These are phyloP conservation scores for Aspergillus hortae DNA, from an alignment of 2,329 filamentous ascomycete genomes.

Conservation along the genomic window DNA sequence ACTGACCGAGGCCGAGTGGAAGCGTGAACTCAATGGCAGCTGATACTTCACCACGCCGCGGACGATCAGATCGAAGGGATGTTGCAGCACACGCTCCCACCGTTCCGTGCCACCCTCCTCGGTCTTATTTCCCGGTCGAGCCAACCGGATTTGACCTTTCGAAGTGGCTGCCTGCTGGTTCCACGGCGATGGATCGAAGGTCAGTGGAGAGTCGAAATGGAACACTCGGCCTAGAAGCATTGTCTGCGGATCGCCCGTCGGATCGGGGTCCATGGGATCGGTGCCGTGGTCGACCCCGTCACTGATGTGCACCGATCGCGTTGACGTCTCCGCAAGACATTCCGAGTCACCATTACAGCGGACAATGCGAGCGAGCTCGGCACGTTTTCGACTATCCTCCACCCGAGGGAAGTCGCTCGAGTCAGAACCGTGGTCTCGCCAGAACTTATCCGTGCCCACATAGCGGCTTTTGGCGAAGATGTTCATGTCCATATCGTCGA, in stretches of 20 bases:
- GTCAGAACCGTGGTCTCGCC: constrained; percentile 32
- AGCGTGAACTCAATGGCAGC: constrained; percentile 55
- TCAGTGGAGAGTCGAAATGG: constrained; percentile 80
- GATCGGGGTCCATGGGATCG: constrained; percentile 59
- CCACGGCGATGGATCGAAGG: constrained; percentile 87
- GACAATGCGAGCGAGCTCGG: constrained; percentile 26
- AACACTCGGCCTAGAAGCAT: constrained; percentile 89
- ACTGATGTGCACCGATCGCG: constrained; percentile 10
- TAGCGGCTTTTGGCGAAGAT: constrained; percentile 93
- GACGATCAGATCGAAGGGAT: constrained; percentile 90
- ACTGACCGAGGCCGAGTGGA: constrained; percentile 49
- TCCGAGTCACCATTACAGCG: constrained; percentile 21
- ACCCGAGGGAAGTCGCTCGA: constrained; percentile 27
- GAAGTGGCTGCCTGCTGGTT: constrained; percentile 68
- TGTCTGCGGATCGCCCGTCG: constrained; percentile 65
- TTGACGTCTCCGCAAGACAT: constrained; percentile 16
- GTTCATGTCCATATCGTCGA: constrained; percentile 83
- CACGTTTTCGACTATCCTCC: constrained; percentile 31
- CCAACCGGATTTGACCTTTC: constrained; percentile 76
- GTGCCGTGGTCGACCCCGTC: constrained; percentile 53
- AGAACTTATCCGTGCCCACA: constrained; percentile 59
- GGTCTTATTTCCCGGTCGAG: constrained; percentile 82
- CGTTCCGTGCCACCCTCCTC: constrained; percentile 74
- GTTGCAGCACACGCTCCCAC: constrained; percentile 86
- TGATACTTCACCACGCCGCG: constrained; percentile 86